These are phyloP conservation scores for Lotus japonicus DNA, from an alignment of 306 rosid genomes.

Conservation along the genomic window DNA sequence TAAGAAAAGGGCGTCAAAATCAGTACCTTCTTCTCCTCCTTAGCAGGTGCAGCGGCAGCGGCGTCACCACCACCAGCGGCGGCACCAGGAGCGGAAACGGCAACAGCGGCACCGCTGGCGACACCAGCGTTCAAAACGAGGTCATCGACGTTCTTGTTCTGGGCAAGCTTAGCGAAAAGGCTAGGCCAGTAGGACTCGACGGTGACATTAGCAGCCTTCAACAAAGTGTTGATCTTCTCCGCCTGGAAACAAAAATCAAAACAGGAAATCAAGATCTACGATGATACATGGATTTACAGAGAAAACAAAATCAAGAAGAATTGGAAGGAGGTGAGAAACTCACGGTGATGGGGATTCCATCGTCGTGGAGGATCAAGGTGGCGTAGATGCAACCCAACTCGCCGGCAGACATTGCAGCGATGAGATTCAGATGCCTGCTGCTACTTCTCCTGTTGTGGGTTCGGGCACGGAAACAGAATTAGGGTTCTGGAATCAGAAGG, in stretches of 20 bases:
- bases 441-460: background rate
- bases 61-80: slow-evolving; percentile 24
- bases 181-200: slow-evolving; percentile 73
- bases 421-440: background rate
- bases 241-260: slow-evolving; percentile 20
- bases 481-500: background rate
- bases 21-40: slow-evolving; percentile 61
- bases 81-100: slow-evolving; percentile 28
- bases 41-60: slow-evolving; percentile 37
- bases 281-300: background rate
- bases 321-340: background rate
- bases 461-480: background rate
- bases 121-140: slow-evolving; percentile 48
- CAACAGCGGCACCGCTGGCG: slow-evolving; percentile 45
- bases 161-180: slow-evolving; percentile 63
- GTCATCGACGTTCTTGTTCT: slow-evolving; percentile 53
- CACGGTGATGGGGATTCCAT: slow-evolving; percentile 62
- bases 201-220: slow-evolving; percentile 45
- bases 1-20: too few relatives aligned
- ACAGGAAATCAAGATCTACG: background rate
- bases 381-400: slow-evolving; percentile 62
- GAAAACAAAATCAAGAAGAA: too few relatives aligned
- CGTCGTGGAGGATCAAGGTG: slow-evolving; percentile 55
- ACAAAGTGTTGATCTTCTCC: slow-evolving; percentile 53
- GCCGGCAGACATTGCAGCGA: slow-evolving; percentile 39